Base-by-base conservation (phyloP, 2,329 filamentous ascomycete genomes). In the Stemphylium vesicarium region DNA sequence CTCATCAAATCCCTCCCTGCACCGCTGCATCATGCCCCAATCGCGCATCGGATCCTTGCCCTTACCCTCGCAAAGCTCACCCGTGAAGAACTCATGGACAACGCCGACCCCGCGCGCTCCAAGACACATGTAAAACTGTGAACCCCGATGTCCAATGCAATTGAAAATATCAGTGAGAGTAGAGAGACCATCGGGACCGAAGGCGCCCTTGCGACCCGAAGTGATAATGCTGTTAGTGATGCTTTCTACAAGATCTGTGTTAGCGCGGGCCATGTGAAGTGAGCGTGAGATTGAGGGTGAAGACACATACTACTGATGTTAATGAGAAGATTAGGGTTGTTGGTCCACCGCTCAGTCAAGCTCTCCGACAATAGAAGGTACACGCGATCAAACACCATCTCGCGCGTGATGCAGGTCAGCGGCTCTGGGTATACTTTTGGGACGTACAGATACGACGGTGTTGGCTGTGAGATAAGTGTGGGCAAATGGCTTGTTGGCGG, bases 51-150 rank as follows among this genome's bases (percentile, higher is more conserved):
- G 53, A 36, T 60, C 44, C n/a, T 18, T 41, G 3, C 47, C 50
- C 5, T 53, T 36, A 20, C 44, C 24, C 24, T 50, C 42, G 8
- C 45, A 37, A 3, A 43, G 22, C 2, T 49, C 20, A 3, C 57
- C 54, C 35, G 35, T 46, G 12, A 60, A n/a, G 18, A 60, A 15
- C 2, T 54, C 26, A n/a, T 33, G 15, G 5, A 56, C 18, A 5
- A 20, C 22, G 6, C 51, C 38, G 2, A 10, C 22, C 4, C 44
- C 26, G 2, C 32, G 18, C 3, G 44, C 35, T 1, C 38, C 52
- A 6, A 60, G 37, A 13, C 50, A 59, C 50, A 60, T 46, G 18
- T 62, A 58, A 18, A 50, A 32, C 9, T 26, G 20, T 4, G 8
- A 32, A 3, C 57, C 51, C 13, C 58, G 41, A 16, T 58, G 49